Percentiles rank a stretch among this genome's conserved stretches.
Conservation (phyloP, 495 filamentous ascomycete genomes). For the Cercophora scortea region DNA sequence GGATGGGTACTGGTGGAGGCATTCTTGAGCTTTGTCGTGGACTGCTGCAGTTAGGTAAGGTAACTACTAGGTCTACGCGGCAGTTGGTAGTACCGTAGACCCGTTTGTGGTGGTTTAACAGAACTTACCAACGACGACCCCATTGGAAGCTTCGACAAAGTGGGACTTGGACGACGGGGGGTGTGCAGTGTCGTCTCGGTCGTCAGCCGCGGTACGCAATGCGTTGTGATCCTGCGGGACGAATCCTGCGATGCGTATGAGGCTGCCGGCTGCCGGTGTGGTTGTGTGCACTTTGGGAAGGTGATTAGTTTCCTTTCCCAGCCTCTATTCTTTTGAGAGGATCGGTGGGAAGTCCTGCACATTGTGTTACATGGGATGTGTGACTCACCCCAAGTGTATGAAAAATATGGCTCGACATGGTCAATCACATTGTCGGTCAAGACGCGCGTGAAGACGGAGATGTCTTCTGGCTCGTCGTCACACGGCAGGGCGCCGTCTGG, state of each 20-base stretch:
- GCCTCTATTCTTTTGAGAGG: too few relatives aligned
- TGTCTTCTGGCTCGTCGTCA: slow-evolving; percentile 28
- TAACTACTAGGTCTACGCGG: too few relatives aligned
- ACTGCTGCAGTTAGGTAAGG: slow-evolving; percentile 3
- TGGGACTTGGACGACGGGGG: not conserved
- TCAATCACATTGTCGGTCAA: slow-evolving; percentile 25
- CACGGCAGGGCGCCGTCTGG: too few relatives aligned
- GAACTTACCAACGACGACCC: slow-evolving; percentile 10
- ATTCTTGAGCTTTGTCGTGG: slow-evolving; percentile 9
- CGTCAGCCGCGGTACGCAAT: not conserved
- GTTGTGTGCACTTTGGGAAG: too few relatives aligned
- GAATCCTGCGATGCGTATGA: slow-evolving; percentile 5
- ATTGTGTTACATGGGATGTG: not conserved
- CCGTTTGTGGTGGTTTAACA: too few relatives aligned
- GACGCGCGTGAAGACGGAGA: slow-evolving; percentile 28
- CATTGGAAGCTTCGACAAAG: slow-evolving; percentile 21
- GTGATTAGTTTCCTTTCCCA: too few relatives aligned
- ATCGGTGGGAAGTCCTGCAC: too few relatives aligned
- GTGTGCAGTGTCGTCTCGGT: not conserved
- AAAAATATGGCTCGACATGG: slow-evolving; percentile 16
- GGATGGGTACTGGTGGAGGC: slow-evolving; percentile 19
- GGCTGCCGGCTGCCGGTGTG: too few relatives aligned
- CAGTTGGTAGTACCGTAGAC: too few relatives aligned
- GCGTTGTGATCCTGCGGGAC: slow-evolving; percentile 3
- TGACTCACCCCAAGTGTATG: slow-evolving; percentile 34